These are phyloP conservation scores for Plenodomus lindquistii DNA, from an alignment of 2,329 filamentous ascomycete genomes.

Conservation along the genomic window DNA sequence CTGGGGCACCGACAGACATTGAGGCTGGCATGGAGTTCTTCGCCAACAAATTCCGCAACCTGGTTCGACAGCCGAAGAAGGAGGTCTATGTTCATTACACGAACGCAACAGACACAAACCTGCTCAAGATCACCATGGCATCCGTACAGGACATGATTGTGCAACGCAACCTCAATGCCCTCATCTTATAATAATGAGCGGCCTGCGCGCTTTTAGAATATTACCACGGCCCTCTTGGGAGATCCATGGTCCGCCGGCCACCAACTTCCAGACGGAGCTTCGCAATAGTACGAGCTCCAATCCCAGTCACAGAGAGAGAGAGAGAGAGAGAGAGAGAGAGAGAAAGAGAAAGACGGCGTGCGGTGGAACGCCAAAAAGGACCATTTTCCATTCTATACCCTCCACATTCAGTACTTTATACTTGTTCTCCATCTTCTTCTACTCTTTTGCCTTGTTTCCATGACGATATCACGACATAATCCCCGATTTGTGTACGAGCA, in stretches of 20 bases:
- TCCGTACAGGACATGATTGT: constrained; percentile 60
- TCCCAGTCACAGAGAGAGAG: no score
- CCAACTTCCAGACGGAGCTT: background rate
- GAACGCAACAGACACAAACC: constrained; percentile 56
- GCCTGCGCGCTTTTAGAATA: background rate
- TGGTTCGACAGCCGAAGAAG: constrained; percentile 55
- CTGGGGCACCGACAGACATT: constrained; percentile 49
- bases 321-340: no score
- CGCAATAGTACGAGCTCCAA: background rate
- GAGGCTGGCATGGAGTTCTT: constrained; percentile 56
- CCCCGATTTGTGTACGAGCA: constrained; percentile 3
- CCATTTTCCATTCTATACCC: constrained; percentile 33
- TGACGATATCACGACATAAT: constrained; percentile 29
- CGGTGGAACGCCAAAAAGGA: constrained; percentile 8
- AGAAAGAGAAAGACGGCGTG: constrained; percentile 2
- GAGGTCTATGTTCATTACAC: constrained; percentile 58
- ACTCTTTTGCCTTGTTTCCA: constrained; percentile 20
- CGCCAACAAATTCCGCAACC: constrained; percentile 55
- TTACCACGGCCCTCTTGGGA: background rate
- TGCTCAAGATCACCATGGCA: constrained; percentile 61
- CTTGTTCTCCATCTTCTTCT: constrained; percentile 12
- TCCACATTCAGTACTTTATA: constrained; percentile 13
- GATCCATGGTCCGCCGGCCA: background rate
- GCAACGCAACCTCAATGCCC: constrained; percentile 55
- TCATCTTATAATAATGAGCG: constrained; percentile 46